A percentile compares a stretch with the other conserved stretches of the same genome.
Conservation (phyloP, 2,329 filamentous ascomycete species). For the Fusarium agapanthi region DNA sequence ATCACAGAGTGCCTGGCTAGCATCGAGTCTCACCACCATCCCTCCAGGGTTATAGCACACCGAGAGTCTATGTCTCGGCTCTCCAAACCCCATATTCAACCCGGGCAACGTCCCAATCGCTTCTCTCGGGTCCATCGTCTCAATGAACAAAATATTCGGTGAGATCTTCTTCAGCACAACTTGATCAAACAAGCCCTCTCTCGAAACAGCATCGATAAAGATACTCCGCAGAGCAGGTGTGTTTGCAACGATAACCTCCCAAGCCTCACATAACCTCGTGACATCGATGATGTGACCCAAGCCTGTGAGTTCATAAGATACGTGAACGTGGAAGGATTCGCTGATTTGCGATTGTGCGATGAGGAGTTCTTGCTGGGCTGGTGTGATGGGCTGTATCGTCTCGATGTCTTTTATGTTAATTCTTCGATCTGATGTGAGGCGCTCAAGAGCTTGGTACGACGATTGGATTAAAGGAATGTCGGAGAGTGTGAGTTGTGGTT, state of each 20-base stretch:
- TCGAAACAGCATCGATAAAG: slow-evolving; percentile 60
- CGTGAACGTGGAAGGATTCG: slow-evolving; percentile 55
- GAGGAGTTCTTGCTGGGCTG: slow-evolving; percentile 59
- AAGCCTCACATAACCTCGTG: slow-evolving; percentile 57
- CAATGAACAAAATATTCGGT: slow-evolving; percentile 63
- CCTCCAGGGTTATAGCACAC: slow-evolving; percentile 56
- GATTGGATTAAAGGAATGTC: slow-evolving; percentile 60
- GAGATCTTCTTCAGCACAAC: slow-evolving; percentile 58
- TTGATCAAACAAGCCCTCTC: slow-evolving; percentile 59
- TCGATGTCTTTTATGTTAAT: slow-evolving; percentile 58
- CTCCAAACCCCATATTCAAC: slow-evolving; percentile 47
- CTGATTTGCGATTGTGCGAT: slow-evolving; percentile 54
- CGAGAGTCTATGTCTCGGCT: slow-evolving; percentile 60
- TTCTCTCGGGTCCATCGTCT: slow-evolving; percentile 51
- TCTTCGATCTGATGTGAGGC: slow-evolving; percentile 54
- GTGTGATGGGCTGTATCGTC: slow-evolving; percentile 58
- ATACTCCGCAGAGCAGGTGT: slow-evolving; percentile 59
- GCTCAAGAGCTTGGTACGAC: slow-evolving; percentile 56
- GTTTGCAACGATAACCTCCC: slow-evolving; percentile 58
- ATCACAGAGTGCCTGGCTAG: slow-evolving; percentile 62
- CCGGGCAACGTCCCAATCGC: slow-evolving; percentile 53
- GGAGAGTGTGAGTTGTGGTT: slow-evolving; percentile 59
- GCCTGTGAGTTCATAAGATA: slow-evolving; percentile 58
- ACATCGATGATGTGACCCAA: slow-evolving; percentile 52
- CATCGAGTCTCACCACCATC: slow-evolving; percentile 60